Evolutionary conservation across 345 rosid genomes (phyloP), one percentile per base, ranked within the genome.

Genomic region (Populus simonii): DNA sequence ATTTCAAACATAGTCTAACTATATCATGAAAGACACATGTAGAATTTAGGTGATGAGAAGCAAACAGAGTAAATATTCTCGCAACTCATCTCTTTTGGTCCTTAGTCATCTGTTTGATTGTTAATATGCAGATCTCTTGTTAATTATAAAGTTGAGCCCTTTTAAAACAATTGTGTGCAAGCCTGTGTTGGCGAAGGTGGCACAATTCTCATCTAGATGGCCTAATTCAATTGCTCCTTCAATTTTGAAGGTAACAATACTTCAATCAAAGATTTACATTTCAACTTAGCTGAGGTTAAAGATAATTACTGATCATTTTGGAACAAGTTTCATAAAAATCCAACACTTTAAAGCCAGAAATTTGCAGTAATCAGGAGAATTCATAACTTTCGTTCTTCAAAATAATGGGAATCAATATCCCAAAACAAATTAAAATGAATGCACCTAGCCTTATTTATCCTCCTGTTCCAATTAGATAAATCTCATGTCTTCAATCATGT

Each of bases 131-230:
- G 89, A 43, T 79, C 62, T 16, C 86, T 87, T 23, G 3, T 11
- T 25, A 25, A 25, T 25, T 1, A 85, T 83, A 12, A 84, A 77
- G 68, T 66, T 87, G 61, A 81, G 84, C 69, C 81, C 74, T 68
- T 79, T 86, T 15, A 75, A 38, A 72, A 85, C 85, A 65, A 41
- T 73, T 47, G 76, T 83, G 9, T 84, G 84, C 59, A 75, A 75
- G 63, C 82, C 74, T 5, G 47, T 85, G 4, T 53, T 55, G 29
- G 80, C 90, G 66, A 83, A 80, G 73, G 84, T 80, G 4, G 84
- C 90, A n/a, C 45, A 51, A 29, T 87, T 87, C 83, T 87, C 90
- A 25, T 87, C 86, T 39, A 76, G 87, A 65, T 88, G 88, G 41
- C 88, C 86, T 15, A 87, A 31, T 66, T 83, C 86, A 45, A 53